These are phyloP conservation scores for Ogataea methanolica DNA, from an alignment of 805 yeast species.

Conservation along the genomic window DNA sequence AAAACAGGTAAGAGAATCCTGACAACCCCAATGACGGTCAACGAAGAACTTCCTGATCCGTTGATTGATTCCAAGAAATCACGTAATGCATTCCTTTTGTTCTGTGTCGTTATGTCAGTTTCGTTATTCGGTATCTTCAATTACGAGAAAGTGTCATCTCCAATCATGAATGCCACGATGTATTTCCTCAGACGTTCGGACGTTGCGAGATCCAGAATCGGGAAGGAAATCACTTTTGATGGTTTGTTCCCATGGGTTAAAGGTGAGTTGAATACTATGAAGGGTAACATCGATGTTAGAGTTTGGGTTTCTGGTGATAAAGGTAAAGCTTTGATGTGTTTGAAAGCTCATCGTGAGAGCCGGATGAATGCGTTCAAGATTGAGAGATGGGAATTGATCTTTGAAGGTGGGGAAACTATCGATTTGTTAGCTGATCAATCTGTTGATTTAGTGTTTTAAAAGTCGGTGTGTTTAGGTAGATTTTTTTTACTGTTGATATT, in stretches of 20 bases:
- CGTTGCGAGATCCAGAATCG: conserved; percentile 57
- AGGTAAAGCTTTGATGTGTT: conserved; percentile 47
- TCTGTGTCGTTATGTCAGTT: conserved; percentile 48
- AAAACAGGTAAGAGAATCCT: conserved; percentile 17
- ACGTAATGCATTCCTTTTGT: conserved; percentile 50
- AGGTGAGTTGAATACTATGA: conserved; percentile 80
- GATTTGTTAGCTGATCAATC: conserved; percentile 48
- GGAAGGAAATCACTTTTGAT: conserved; percentile 70
- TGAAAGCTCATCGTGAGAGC: conserved; percentile 68
- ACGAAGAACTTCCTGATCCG: conserved; percentile 78
- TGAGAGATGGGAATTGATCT: conserved; percentile 56
- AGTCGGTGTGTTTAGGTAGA: neutral
- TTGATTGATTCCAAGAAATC: conserved; percentile 48
- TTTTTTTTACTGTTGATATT: neutral
- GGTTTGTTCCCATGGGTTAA: conserved; percentile 83
- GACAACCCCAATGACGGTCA: conserved; percentile 53
- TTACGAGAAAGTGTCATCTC: conserved; percentile 89
- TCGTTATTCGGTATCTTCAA: conserved; percentile 71
- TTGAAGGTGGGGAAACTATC: conserved; percentile 36
- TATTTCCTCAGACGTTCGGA: conserved; percentile 78
- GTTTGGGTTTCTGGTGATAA: conserved; percentile 69
- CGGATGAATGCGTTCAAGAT: conserved; percentile 54
- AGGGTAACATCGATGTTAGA: conserved; percentile 70
- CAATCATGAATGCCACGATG: conserved; percentile 80
- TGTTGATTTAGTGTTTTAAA: conserved; percentile 22